Base-by-base conservation (phyloP, 345 rosid species). In the Brassica cretica region DNA sequence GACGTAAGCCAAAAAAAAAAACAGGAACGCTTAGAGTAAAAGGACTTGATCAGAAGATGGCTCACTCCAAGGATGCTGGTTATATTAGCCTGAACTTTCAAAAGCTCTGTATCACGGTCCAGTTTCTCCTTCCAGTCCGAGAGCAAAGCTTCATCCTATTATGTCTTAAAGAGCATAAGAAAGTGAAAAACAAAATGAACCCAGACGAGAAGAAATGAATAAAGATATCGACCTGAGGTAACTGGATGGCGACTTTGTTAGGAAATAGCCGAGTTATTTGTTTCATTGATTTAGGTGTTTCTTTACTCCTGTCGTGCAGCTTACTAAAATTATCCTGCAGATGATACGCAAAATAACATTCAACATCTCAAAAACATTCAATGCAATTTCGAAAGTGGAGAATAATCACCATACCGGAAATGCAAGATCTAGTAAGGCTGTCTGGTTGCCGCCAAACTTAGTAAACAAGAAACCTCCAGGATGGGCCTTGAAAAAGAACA, bases 101-200 rank as follows among this genome's bases (percentile, higher is more conserved):
- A 75, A 55, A 90, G 91, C 87, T 95, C 98, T 72, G 80, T 83
- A 86, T 95, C 99, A 53, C 92, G 97, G 33, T 93, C 99, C 81
- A 95, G 82, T 68, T 78, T 92, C 86, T 86, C 98, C 89, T 95
- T 95, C 99, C 97, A 95, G 78, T 91, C 98, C 89, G 80, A 79
- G 61, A 93, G 99, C 72, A 89, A 75, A 21, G 86, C 83, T 86
- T 93, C 98, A 62, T 90, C 99, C 98, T 95, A 84, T 64, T 63
- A 82, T 35, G 21, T 64, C 32, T 30, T 68, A 70, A 37, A 77
- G 24, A 72, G 73, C 75, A 71, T 77, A 59, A 83, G 78, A 30
- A 35, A 41, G 64, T 19, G 18, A 39, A 10, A 70, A 46, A 68
- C 15, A 68, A 53, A 24, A 68, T 12, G 64, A 25, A 24, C 29